phyloP scores from a whole-genome alignment of 768 basidiomycete genomes.

The Xerocomellus amylosporus region DNA sequence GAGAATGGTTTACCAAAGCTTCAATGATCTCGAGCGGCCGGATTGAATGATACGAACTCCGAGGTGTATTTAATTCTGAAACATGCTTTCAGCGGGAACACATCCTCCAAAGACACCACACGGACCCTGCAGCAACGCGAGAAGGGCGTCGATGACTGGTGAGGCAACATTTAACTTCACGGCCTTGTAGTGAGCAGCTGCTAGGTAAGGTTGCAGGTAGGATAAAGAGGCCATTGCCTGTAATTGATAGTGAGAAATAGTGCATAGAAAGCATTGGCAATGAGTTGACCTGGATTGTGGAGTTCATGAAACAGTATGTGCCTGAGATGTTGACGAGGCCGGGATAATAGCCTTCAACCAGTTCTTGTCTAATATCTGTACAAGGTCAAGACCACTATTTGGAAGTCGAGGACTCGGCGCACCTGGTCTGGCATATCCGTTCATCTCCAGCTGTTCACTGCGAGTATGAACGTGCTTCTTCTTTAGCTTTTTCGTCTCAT shows the following conservation, averaged over 20 bases:
- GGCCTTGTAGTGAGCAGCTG: slow-evolving; percentile 70
- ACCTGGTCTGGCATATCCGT: slow-evolving; percentile 33
- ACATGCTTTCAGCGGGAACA: slow-evolving; percentile 2
- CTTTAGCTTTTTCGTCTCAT: slow-evolving; percentile 44
- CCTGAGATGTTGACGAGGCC: slow-evolving; percentile 95
- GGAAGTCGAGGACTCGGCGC: slow-evolving; percentile 2
- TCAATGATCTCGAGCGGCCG: slow-evolving; percentile 72
- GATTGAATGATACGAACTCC: slow-evolving; percentile 54
- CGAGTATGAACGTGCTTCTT: slow-evolving; percentile 52
- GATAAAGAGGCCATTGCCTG: slow-evolving; percentile 88
- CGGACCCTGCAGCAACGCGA: slow-evolving; percentile 66
- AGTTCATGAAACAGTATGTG: slow-evolving; percentile 97
- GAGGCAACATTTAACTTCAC: slow-evolving; percentile 79
- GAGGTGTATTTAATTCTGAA: slow-evolving; percentile 65
- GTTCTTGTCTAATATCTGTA: slow-evolving; percentile 26
- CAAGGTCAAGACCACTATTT: neutral
- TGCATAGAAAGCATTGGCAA: neutral
- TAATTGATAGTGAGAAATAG: slow-evolving; percentile 13
- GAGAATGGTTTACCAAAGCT: slow-evolving; percentile 56
- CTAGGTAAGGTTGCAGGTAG: slow-evolving; percentile 79
- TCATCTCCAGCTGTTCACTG: slow-evolving; percentile 54
- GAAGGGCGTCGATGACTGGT: slow-evolving; percentile 81
- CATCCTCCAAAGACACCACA: slow-evolving; percentile 1
- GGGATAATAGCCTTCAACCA: slow-evolving; percentile 59
- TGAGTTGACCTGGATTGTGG: slow-evolving; percentile 75